phyloP scores from a whole-genome alignment of 768 basidiomycete genomes.

The Tylopilus cervinicoccineus region DNA sequence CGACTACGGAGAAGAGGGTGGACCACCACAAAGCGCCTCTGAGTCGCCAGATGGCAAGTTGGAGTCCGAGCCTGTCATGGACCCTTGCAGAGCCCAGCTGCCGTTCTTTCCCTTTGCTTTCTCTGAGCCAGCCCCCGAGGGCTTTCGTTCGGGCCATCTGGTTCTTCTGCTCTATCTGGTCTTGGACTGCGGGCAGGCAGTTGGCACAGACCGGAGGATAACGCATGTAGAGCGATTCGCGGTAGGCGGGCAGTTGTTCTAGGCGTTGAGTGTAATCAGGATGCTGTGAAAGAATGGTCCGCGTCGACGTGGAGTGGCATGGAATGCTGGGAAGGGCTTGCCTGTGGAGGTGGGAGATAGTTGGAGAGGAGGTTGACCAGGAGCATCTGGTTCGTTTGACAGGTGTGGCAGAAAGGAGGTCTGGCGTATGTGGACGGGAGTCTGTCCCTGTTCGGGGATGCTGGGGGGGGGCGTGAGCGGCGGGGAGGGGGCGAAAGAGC shows the following conservation, averaged over 20 bases:
- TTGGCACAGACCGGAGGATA: conserved; percentile 83
- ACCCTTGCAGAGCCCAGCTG: conserved; percentile 41
- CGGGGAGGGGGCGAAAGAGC: background rate
- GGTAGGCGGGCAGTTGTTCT: conserved; percentile 65
- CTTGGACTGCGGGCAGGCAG: conserved; percentile 78
- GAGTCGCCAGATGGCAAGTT: conserved; percentile 63
- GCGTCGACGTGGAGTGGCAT: background rate
- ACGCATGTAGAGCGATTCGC: conserved; percentile 67
- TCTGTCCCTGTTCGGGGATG: conserved; percentile 64
- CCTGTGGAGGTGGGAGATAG: conserved; percentile 78
- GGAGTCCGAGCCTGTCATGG: conserved; percentile 41
- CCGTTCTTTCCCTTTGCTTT: conserved; percentile 62
- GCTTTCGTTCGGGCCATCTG: conserved; percentile 78
- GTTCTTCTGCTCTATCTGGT: conserved; percentile 73
- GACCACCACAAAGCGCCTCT: conserved; percentile 65
- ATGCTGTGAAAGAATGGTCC: conserved; percentile 44
- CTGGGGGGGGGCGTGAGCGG: conserved; percentile 33
- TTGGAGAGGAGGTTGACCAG: conserved; percentile 83
- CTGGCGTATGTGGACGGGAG: conserved; percentile 56
- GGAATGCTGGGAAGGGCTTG: conserved; percentile 32
- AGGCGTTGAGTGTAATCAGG: conserved; percentile 66
- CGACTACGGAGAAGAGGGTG: conserved; percentile 41
- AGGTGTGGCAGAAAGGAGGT: conserved; percentile 78
- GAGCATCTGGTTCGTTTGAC: conserved; percentile 91
- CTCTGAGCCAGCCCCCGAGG: conserved; percentile 64